A percentile compares a stretch with the other conserved stretches of the same genome.
These are phyloP conservation scores for Mortierella sp. DNA, from an alignment of 371 early-diverging fungal species.

Conservation along the genomic window DNA sequence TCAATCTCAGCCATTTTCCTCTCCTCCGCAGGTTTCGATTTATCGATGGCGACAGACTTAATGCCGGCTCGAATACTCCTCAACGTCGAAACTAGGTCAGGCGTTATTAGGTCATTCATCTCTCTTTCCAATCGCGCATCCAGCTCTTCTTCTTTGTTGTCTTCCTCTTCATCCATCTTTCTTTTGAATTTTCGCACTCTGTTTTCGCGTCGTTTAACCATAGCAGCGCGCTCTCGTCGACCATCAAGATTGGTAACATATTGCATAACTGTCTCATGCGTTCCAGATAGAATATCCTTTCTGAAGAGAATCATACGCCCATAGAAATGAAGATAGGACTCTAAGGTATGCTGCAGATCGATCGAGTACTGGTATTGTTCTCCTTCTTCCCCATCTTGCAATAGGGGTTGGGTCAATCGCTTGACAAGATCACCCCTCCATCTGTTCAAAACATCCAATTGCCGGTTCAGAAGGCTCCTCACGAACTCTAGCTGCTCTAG, in stretches of 20 bases:
- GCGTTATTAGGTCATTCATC: constrained; percentile 26
- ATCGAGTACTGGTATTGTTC: constrained; percentile 53
- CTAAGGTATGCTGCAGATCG: constrained; percentile 46
- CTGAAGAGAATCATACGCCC: constrained; percentile 31
- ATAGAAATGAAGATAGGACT: constrained; percentile 41
- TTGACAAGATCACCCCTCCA: constrained; percentile 41
- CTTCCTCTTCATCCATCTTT: constrained; percentile 12
- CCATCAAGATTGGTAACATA: constrained; percentile 14
- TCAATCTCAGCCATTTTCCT: constrained; percentile 32
- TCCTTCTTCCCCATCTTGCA: constrained; percentile 52
- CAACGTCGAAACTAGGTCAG: constrained; percentile 22
- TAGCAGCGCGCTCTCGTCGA: constrained; percentile 19
- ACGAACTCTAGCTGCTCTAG: constrained; percentile 29
- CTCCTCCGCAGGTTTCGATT: constrained; percentile 8
- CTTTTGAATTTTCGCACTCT: constrained; percentile 18
- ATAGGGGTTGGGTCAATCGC: constrained; percentile 35
- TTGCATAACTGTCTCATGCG: constrained; percentile 19
- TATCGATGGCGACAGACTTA: constrained; percentile 22
- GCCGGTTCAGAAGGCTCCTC: constrained; percentile 23
- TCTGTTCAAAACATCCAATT: constrained; percentile 19
- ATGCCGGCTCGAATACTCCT: constrained; percentile 31
- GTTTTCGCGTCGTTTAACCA: constrained; percentile 37
- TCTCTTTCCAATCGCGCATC: constrained; percentile 40
- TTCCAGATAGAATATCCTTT: constrained; percentile 32
- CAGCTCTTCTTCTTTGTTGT: constrained; percentile 16